These are phyloP conservation scores for Suillus bovinus DNA, from an alignment of 768 basidiomycete species.

Conservation along the genomic window DNA sequence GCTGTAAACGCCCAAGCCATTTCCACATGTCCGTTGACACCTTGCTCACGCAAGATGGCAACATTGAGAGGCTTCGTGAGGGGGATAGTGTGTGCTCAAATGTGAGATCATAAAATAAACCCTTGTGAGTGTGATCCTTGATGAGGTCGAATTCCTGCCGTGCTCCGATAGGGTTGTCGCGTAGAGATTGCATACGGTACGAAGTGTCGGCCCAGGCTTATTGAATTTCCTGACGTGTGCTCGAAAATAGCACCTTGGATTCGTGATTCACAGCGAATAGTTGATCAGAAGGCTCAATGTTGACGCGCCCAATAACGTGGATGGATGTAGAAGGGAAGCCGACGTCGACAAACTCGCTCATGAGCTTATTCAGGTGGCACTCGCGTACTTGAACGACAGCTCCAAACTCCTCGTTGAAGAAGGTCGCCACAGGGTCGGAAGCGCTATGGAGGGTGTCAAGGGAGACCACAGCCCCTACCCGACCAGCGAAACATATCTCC, in stretches of 20 bases:
- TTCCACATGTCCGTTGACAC: conserved; percentile 96
- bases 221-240: conserved; percentile 72
- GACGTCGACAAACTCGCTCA: conserved; percentile 57
- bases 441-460: conserved; percentile 57
- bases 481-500: conserved; percentile 95
- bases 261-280: conserved; percentile 59
- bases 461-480: conserved; percentile 74
- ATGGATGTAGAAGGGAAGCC: conserved; percentile 81
- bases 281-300: conserved; percentile 55
- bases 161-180: conserved; percentile 80
- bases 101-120: conserved; percentile 77
- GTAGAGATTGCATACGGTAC: conserved; percentile 84
- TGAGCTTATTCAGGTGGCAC: conserved; percentile 54
- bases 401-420: conserved; percentile 97
- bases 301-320: conserved; percentile 74
- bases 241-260: conserved; percentile 55
- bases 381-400: conserved; percentile 86
- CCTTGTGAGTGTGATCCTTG: conserved; percentile 50
- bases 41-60: conserved; percentile 95
- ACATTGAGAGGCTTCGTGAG: conserved; percentile 53
- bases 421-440: conserved; percentile 59
- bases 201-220: conserved; percentile 94
- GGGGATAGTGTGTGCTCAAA: conserved; percentile 44
- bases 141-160: conserved; percentile 84
- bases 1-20: conserved; percentile 98